phyloP scores from a whole-genome alignment of 441 rosid genomes.

The Gossypium gossypioides region DNA sequence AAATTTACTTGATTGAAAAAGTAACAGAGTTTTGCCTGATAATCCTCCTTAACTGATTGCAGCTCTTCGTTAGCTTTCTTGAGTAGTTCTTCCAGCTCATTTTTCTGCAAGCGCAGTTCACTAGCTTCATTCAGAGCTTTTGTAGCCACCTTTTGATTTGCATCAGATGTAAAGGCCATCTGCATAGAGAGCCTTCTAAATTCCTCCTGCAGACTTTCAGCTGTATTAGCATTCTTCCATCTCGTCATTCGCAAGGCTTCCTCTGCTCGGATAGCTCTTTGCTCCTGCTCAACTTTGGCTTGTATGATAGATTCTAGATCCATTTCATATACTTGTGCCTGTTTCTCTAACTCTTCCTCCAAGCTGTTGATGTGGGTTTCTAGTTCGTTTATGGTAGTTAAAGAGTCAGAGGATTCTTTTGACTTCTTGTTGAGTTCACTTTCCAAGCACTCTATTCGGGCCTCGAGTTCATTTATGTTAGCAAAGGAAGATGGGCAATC shows the following conservation, averaged over 20 bases:
- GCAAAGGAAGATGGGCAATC: conserved; percentile 51
- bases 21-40: conserved; percentile 38
- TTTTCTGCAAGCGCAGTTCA: conserved; percentile 47
- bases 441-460: conserved; percentile 39
- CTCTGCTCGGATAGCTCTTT: conserved; percentile 71
- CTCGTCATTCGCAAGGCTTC: conserved; percentile 56
- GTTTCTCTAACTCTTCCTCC: conserved; percentile 68
- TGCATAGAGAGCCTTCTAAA: conserved; percentile 59
- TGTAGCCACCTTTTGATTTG: conserved; percentile 64
- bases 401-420: conserved; percentile 34
- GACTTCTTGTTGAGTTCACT: conserved; percentile 42
- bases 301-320: conserved; percentile 46
- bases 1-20: conserved; percentile 35
- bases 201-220: conserved; percentile 68
- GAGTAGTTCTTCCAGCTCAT: conserved; percentile 46
- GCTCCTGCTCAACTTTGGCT: conserved; percentile 71
- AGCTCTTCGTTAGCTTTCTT: conserved; percentile 43
- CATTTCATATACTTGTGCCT: conserved; percentile 39
- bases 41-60: conserved; percentile 29
- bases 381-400: conserved; percentile 42
- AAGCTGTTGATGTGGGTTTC: conserved; percentile 37
- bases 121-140: conserved; percentile 59
- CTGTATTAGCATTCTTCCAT: conserved; percentile 57
- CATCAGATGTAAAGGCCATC: conserved; percentile 57
- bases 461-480: conserved; percentile 32